Evolutionary conservation across 306 rosid genomes (phyloP).

Genomic region (Quercus bicolor): DNA sequence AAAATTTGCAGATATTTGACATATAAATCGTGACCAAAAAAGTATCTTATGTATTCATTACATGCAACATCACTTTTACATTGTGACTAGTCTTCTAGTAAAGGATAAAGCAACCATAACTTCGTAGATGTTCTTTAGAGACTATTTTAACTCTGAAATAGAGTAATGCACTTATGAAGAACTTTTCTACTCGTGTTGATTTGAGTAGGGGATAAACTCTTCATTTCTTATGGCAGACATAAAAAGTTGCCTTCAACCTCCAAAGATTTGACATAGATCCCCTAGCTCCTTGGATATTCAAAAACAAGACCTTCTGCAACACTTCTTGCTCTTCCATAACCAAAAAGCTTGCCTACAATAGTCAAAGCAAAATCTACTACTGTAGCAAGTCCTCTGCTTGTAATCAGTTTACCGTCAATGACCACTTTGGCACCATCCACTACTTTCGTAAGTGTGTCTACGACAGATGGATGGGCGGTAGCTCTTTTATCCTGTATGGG

Average conservation of each 20-base stretch:
- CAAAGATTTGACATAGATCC: slow-evolving; percentile 13
- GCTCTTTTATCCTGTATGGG: slow-evolving; percentile 63
- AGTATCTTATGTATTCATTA: too few species aligned
- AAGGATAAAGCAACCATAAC: background rate
- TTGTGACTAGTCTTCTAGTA: too few species aligned
- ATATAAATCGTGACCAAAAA: background rate
- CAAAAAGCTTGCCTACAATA: slow-evolving; percentile 75
- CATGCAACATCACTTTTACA: too few species aligned
- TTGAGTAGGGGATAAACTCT: slow-evolving; percentile 9
- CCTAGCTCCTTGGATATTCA: slow-evolving; percentile 57
- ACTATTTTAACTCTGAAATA: too few species aligned
- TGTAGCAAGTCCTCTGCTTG: slow-evolving; percentile 69
- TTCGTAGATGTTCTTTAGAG: background rate
- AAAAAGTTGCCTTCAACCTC: slow-evolving; percentile 4
- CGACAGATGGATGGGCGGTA: slow-evolving; percentile 47
- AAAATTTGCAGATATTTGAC: background rate
- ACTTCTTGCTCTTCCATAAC: slow-evolving; percentile 87
- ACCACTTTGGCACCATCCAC: slow-evolving; percentile 58
- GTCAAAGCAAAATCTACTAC: slow-evolving; percentile 71
- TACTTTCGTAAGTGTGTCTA: slow-evolving; percentile 34
- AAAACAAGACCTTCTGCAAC: slow-evolving; percentile 93
- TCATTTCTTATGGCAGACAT: slow-evolving; percentile 4
- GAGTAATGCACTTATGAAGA: too few species aligned
- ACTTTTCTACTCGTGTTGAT: too few species aligned
- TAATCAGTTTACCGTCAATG: slow-evolving; percentile 86